Conservation (phyloP, 192 early-diverging fungal genomes). For the Linderina pennispora region DNA sequence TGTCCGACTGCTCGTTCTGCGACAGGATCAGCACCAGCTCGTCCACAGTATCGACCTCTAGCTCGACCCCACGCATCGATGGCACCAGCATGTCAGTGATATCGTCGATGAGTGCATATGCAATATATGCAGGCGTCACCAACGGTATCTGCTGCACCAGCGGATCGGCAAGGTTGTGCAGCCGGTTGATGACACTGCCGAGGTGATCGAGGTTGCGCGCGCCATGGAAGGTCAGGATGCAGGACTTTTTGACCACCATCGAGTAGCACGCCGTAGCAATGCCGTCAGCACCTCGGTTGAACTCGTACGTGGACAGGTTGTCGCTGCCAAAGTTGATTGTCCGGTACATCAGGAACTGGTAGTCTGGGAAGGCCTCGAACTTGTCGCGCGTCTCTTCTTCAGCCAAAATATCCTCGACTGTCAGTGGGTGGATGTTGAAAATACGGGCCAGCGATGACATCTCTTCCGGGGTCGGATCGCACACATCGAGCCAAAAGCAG, state of each 20-base stretch:
- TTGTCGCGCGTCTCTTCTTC: slow-evolving; percentile 91
- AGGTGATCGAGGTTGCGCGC: slow-evolving; percentile 53
- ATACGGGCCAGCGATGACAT: slow-evolving; percentile 58
- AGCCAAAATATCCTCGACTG: slow-evolving; percentile 81
- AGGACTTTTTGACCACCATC: slow-evolving; percentile 22
- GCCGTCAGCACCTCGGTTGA: slow-evolving; percentile 52
- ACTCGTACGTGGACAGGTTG: slow-evolving; percentile 33
- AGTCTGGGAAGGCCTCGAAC: slow-evolving; percentile 76
- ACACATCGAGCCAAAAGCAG: slow-evolving; percentile 79
- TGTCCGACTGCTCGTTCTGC: slow-evolving; percentile 79
- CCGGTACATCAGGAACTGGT: slow-evolving; percentile 85
- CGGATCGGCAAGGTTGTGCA: slow-evolving; percentile 11
- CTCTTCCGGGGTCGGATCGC: slow-evolving; percentile 53
- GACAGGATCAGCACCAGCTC: slow-evolving; percentile 90
- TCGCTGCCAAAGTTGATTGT: slow-evolving; percentile 61
- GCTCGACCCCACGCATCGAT: slow-evolving; percentile 79
- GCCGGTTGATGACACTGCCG: slow-evolving; percentile 43
- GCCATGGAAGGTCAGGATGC: slow-evolving; percentile 39
- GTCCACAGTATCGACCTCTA: slow-evolving; percentile 93
- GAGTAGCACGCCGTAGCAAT: slow-evolving; percentile 56
- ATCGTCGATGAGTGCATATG: slow-evolving; percentile 92
- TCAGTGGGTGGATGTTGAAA: slow-evolving; percentile 74
- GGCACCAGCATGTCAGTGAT: slow-evolving; percentile 91
- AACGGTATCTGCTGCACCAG: neutral
- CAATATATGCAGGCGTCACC: slow-evolving; percentile 37